Base-by-base conservation (phyloP, 2,329 filamentous ascomycete genomes). In the Talaromyces sp. region DNA sequence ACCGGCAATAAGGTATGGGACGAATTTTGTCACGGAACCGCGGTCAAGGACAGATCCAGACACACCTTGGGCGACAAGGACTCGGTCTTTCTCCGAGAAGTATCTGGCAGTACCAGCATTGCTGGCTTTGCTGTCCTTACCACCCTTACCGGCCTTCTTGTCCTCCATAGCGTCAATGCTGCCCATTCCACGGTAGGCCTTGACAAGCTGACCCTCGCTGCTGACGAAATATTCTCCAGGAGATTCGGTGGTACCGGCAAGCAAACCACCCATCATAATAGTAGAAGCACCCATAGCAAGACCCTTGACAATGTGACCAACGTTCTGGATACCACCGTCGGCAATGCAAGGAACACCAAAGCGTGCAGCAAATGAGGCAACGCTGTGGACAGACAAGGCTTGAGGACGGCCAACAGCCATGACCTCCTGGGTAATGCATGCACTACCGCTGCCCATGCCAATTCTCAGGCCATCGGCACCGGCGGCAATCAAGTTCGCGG, bases 131-230 rank as follows among this genome's bases (percentile, higher is more conserved):
- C 83, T 81, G 80, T 89, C 89, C 81, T 89, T 91, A 74, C 83
- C 82, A 70, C 89, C 90, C 67, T 80, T 85, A 64, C 91, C 92
- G 11, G 93, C 93, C 85, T 97, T 97, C 88, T 95, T 97, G 82
- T 98, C 94, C 82, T 98, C 93, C 95, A 99, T 99, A 71, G 95
- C 95, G 74, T 97, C 95, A 77, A 99, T 99, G 80, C 90, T 93
- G 71, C 95, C 95, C 95, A 99, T 99, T 67, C 95, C 95, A 80
- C 95, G 91, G 86, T 99, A 99, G 47, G 95, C 93, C 86, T 99
- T 99, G 80, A 99, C 94, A 63, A 99, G 89, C 86, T 98, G 96
- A 70, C 95, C 95, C 81, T 98, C 94, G 67, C 91, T 90, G 75
- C 92, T 96, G 72, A 99, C 92, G 76, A 96, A 98, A 71, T 96